phyloP scores from a whole-genome alignment of 208 protist genomes.

The Leishmania mexicana region DNA sequence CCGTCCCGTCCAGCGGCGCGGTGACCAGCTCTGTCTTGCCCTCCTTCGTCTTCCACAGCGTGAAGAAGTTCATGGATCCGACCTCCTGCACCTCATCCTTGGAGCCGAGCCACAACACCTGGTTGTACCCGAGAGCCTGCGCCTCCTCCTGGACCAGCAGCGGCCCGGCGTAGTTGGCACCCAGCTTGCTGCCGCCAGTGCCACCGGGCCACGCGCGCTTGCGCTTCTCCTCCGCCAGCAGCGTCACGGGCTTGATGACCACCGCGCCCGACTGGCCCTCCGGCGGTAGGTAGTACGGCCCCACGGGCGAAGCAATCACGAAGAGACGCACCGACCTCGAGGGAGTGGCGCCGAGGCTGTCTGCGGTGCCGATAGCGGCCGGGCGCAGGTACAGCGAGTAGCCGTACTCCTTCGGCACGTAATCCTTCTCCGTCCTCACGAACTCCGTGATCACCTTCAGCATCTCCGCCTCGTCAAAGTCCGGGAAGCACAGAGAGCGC shows the following conservation, averaged over 20 bases:
- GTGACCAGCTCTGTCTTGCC: constrained; percentile 93
- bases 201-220: constrained; percentile 96
- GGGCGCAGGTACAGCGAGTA: constrained; percentile 99
- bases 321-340: constrained; percentile 79
- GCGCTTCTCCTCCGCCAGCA: constrained; percentile 91
- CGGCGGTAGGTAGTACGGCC: constrained; percentile 94
- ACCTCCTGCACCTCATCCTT: constrained; percentile 96
- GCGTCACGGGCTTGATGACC: constrained; percentile 88
- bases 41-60: constrained; percentile 86
- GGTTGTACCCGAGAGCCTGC: constrained; percentile 90
- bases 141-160: constrained; percentile 91
- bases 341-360: constrained; percentile 67
- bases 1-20: constrained; percentile 93
- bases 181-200: constrained; percentile 93
- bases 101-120: constrained; percentile 98
- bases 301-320: constrained; percentile 97
- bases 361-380: constrained; percentile 93
- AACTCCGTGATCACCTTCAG: constrained; percentile 93
- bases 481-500: constrained; percentile 91
- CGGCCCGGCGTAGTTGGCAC: constrained; percentile 93
- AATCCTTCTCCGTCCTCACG: constrained; percentile 93
- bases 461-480: constrained; percentile 90
- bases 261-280: constrained; percentile 23
- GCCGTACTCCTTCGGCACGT: constrained; percentile 91
- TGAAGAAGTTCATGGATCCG: constrained; percentile 98